Conservation (phyloP, 495 filamentous ascomycete genomes). For the Beverwykella pulmonaria region DNA sequence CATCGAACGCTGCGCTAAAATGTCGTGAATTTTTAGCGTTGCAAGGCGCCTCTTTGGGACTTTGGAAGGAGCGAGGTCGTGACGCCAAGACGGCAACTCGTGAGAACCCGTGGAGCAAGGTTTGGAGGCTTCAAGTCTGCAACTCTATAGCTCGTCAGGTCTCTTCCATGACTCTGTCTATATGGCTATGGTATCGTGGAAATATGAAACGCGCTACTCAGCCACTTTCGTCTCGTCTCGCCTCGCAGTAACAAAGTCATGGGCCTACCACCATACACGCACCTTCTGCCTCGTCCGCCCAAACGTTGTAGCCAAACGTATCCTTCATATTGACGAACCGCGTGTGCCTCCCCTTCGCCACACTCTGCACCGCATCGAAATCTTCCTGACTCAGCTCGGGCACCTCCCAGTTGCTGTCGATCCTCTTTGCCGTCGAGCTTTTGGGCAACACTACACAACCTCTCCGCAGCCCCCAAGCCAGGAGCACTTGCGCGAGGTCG, state of each 20-base stretch:
- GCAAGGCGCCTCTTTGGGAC: not conserved
- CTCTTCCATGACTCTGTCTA: not conserved
- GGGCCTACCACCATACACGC: not conserved
- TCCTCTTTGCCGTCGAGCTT: constrained; percentile 60
- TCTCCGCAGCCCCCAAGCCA: constrained; percentile 56
- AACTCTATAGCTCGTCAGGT: not conserved
- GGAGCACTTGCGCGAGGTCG: constrained; percentile 54
- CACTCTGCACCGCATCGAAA: constrained; percentile 61
- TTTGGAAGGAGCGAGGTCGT: not conserved
- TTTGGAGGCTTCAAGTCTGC: not conserved
- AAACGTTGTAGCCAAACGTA: constrained; percentile 56
- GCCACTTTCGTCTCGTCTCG: no score
- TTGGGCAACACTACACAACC: constrained; percentile 63
- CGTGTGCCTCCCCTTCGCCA: constrained; percentile 62
- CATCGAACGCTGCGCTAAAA: constrained; percentile 26
- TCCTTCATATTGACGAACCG: constrained; percentile 85
- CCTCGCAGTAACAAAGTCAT: not conserved
- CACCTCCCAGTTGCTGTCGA: constrained; percentile 61
- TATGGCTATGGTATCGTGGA: not conserved
- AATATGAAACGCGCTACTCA: not conserved
- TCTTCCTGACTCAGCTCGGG: constrained; percentile 55
- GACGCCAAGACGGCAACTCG: not conserved
- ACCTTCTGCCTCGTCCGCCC: constrained; percentile 30
- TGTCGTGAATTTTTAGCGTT: constrained; percentile 30
- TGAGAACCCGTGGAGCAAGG: not conserved